phyloP scores from a whole-genome alignment of 1,284 basidiomycete species.

The Grifola frondosa region DNA sequence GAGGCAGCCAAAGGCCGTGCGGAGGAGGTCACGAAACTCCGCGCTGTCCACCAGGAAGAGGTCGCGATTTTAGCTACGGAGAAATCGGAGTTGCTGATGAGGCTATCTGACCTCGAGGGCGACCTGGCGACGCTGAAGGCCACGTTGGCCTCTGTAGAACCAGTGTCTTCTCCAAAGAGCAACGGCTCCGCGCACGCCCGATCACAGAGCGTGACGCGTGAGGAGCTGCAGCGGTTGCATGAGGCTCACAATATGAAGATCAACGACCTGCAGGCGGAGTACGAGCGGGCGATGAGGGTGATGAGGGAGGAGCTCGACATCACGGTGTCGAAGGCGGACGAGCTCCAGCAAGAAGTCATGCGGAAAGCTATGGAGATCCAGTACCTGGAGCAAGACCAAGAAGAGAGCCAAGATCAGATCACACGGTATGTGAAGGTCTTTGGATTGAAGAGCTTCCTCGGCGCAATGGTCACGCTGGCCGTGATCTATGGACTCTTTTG shows the following conservation, averaged over 20 bases:
- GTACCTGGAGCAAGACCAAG: slow-evolving; percentile 74
- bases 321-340: slow-evolving; percentile 51
- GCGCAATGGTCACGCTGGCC: slow-evolving; percentile 53
- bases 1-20: slow-evolving; percentile 65
- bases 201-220: slow-evolving; percentile 60
- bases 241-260: slow-evolving; percentile 82
- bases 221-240: slow-evolving; percentile 72
- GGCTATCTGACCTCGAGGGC: slow-evolving; percentile 70
- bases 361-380: slow-evolving; percentile 78
- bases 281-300: slow-evolving; percentile 60
- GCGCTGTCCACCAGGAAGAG: slow-evolving; percentile 58
- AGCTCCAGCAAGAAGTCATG: slow-evolving; percentile 58
- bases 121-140: slow-evolving; percentile 69
- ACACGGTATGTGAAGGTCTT: slow-evolving; percentile 72
- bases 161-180: slow-evolving; percentile 47
- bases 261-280: slow-evolving; percentile 70
- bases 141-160: slow-evolving; percentile 46
- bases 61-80: slow-evolving; percentile 49
- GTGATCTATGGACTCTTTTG: slow-evolving; percentile 55
- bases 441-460: slow-evolving; percentile 56
- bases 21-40: slow-evolving; percentile 66
- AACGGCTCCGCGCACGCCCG: slow-evolving; percentile 49
- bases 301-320: slow-evolving; percentile 63
- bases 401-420: slow-evolving; percentile 71
- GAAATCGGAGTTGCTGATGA: slow-evolving; percentile 58